Evolutionary conservation across 2,329 filamentous ascomycete species (phyloP).

Genomic region (Hypoxylon sp.): DNA sequence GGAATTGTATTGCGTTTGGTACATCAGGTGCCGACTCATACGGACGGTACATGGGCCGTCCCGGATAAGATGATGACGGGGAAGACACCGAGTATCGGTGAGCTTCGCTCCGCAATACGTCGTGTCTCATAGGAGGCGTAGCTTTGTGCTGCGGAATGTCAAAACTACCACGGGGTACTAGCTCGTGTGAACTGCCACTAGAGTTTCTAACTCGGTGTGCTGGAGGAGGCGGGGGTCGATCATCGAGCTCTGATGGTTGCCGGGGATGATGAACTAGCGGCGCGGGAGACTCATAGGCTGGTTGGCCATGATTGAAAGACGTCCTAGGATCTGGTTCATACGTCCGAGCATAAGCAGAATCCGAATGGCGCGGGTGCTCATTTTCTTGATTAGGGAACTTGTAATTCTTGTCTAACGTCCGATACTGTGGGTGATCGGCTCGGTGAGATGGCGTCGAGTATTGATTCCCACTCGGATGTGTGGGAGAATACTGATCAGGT

Average conservation of each 20-base stretch:
- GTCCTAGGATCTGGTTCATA: constrained; percentile 48
- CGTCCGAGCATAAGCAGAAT: constrained; percentile 54
- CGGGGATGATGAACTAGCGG: constrained; percentile 50
- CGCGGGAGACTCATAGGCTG: constrained; percentile 44
- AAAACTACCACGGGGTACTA: constrained; percentile 58
- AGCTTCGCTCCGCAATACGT: constrained; percentile 70
- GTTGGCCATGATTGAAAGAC: constrained; percentile 42
- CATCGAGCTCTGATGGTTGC: constrained; percentile 59
- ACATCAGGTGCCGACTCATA: constrained; percentile 64
- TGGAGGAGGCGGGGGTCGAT: constrained; percentile 69
- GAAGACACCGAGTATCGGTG: constrained; percentile 64
- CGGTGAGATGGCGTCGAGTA: constrained; percentile 58
- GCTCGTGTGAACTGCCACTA: constrained; percentile 60
- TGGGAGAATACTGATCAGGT: constrained; percentile 57
- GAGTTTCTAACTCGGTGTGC: constrained; percentile 66
- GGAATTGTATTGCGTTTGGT: constrained; percentile 53
- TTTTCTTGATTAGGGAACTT: constrained; percentile 49
- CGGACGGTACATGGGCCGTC: constrained; percentile 67
- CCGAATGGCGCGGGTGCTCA: constrained; percentile 54
- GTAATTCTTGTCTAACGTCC: constrained; percentile 47
- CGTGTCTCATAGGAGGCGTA: constrained; percentile 68
- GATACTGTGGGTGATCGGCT: constrained; percentile 54
- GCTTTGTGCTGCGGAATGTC: constrained; percentile 62
- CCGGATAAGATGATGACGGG: constrained; percentile 64
- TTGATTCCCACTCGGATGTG: constrained; percentile 49